Conservation (phyloP, 768 basidiomycete genomes). For the Hygrophorus pudorinus region DNA sequence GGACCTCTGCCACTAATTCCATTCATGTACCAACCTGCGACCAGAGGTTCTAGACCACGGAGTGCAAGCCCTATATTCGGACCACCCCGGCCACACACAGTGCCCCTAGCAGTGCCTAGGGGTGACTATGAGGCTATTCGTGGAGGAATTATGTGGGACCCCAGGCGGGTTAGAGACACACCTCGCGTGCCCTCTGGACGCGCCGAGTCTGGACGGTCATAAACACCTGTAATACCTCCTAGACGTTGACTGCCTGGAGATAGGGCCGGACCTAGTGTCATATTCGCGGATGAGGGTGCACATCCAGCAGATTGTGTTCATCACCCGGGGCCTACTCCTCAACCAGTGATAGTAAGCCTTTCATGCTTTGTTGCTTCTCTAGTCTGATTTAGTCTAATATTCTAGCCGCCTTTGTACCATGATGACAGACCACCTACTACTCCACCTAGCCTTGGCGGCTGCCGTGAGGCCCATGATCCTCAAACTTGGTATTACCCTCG, state of each 20-base stretch:
- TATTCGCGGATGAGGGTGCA: not conserved
- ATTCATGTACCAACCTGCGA: constrained; percentile 43
- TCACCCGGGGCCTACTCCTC: constrained; percentile 15
- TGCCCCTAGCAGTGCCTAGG: constrained; percentile 13
- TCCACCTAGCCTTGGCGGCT: constrained; percentile 16
- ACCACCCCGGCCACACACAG: constrained; percentile 20
- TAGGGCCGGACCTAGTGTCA: not conserved
- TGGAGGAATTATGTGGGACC: not conserved
- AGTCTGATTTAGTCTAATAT: not conserved
- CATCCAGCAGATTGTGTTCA: constrained; percentile 17
- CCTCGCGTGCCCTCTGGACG: not conserved
- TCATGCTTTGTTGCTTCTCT: not conserved
- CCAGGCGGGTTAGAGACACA: not conserved
- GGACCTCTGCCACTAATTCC: constrained; percentile 44
- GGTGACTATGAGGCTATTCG: not conserved
- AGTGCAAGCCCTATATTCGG: constrained; percentile 26
- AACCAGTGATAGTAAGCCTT: not conserved
- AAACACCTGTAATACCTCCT: constrained; percentile 2
- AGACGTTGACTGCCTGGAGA: not conserved
- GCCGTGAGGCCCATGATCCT: not conserved
- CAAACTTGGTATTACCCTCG: constrained; percentile 24
- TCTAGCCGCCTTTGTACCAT: constrained; percentile 5
- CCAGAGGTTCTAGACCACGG: constrained; percentile 22
- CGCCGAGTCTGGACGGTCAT: constrained; percentile 4
- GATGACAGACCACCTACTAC: constrained; percentile 18